phyloP scores from a whole-genome alignment of 2,329 filamentous ascomycete genomes.

The Allantophomopsis lycopodina region DNA sequence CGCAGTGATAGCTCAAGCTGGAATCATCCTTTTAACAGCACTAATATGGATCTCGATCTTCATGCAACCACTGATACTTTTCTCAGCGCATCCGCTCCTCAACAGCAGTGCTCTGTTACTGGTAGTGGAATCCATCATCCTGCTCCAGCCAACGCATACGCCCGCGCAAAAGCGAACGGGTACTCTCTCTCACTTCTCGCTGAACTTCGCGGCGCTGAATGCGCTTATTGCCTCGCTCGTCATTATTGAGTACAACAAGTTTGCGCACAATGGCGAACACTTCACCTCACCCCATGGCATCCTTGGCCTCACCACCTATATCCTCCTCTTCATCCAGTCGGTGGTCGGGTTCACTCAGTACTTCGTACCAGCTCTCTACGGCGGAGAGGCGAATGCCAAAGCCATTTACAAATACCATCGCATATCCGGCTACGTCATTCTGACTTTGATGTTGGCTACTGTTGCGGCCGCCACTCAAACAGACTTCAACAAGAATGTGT shows the following conservation, averaged over 20 bases:
- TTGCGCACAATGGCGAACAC: conserved; percentile 49
- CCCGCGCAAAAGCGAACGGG: conserved; percentile 55
- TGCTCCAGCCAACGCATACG: conserved; percentile 79
- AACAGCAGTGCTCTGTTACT: conserved; percentile 55
- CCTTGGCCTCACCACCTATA: conserved; percentile 65
- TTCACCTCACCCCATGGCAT: conserved; percentile 74
- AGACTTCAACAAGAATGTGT: conserved; percentile 51
- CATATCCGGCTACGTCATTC: conserved; percentile 57
- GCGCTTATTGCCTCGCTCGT: conserved; percentile 46
- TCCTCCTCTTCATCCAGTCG: conserved; percentile 59
- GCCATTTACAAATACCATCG: conserved; percentile 84
- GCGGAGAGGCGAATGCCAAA: conserved; percentile 68
- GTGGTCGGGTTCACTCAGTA: conserved; percentile 74
- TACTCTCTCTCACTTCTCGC: conserved; percentile 47
- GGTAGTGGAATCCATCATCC: conserved; percentile 65
- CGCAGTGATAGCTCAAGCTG: conserved; percentile 66
- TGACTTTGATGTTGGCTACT: conserved; percentile 60
- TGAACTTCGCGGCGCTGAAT: conserved; percentile 48
- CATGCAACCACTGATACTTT: conserved; percentile 54
- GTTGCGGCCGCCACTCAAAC: conserved; percentile 66
- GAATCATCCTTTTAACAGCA: conserved; percentile 58
- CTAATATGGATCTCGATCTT: conserved; percentile 68
- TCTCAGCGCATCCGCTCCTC: conserved; percentile 76
- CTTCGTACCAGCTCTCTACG: conserved; percentile 60
- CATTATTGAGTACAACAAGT: conserved; percentile 77